These are phyloP conservation scores for Aspergillus affinis DNA, from an alignment of 495 filamentous ascomycete genomes.

Conservation along the genomic window DNA sequence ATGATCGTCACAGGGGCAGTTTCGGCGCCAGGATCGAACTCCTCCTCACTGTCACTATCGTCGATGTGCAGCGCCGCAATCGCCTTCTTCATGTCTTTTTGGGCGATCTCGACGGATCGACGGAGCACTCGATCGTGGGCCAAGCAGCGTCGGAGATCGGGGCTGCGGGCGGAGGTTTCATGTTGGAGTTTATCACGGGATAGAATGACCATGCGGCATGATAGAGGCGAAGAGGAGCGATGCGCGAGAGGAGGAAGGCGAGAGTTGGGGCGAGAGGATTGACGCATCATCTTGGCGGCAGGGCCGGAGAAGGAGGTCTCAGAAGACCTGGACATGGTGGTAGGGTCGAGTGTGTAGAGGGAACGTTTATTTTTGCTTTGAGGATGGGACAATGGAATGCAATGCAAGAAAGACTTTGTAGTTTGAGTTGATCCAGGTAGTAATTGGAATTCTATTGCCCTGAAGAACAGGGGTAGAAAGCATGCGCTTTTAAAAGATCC, in stretches of 20 bases:
- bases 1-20: constrained; percentile 10
- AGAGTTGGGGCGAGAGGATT: constrained; percentile 19
- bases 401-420: constrained; percentile 1
- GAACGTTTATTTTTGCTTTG: background rate
- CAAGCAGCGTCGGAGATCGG: constrained; percentile 28
- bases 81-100: constrained; percentile 18
- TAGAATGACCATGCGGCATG: constrained; percentile 19
- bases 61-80: constrained; percentile 13
- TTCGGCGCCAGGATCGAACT: constrained; percentile 6
- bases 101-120: constrained; percentile 20
- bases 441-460: background rate
- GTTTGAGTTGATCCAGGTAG: background rate
- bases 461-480: background rate
- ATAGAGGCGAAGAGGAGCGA: constrained; percentile 10
- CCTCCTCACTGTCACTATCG: constrained; percentile 14
- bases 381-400: background rate
- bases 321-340: background rate
- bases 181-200: constrained; percentile 23
- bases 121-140: constrained; percentile 24
- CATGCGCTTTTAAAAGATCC: background rate
- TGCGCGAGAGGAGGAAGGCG: constrained; percentile 22
- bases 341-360: background rate
- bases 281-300: constrained; percentile 1
- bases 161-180: constrained; percentile 17
- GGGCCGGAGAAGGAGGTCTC: constrained; percentile 7